A percentile compares a stretch with the other conserved stretches of the same genome.
These are phyloP conservation scores for Mallotus japonicus DNA, from an alignment of 441 rosid species.

Conservation along the genomic window DNA sequence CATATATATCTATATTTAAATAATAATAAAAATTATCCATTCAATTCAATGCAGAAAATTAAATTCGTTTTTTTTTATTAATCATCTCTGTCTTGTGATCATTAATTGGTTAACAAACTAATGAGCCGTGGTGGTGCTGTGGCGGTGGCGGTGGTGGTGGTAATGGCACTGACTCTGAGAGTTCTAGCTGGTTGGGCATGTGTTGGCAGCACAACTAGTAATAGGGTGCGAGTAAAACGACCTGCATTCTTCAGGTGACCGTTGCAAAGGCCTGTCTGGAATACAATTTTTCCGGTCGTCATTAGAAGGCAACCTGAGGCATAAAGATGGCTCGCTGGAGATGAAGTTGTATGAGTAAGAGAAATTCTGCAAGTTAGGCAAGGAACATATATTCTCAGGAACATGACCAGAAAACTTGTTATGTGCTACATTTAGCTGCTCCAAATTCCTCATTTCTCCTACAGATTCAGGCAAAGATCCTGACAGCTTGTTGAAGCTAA, in stretches of 20 bases:
- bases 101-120: not conserved
- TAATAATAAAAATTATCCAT: too few relatives aligned
- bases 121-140: not conserved
- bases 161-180: too few relatives aligned
- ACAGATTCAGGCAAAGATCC: conserved; percentile 64
- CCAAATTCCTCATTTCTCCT: conserved; percentile 55
- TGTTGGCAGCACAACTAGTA: conserved; percentile 35
- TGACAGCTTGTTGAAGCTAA: conserved; percentile 53
- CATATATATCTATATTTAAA: too few relatives aligned
- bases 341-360: conserved; percentile 67
- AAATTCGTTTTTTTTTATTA: not conserved
- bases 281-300: conserved; percentile 68
- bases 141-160: not conserved
- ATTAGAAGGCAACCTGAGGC: conserved; percentile 44
- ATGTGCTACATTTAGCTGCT: conserved; percentile 66
- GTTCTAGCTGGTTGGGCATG: conserved; percentile 10
- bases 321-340: conserved; percentile 48
- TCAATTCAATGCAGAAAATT: not conserved
- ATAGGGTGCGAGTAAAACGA: conserved; percentile 48
- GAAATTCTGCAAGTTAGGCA: conserved; percentile 71
- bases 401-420: conserved; percentile 62
- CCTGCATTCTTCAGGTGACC: conserved; percentile 54
- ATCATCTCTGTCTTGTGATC: not conserved
- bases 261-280: conserved; percentile 53
- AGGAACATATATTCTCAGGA: conserved; percentile 55